Evolutionary conservation across 139 green algal species (phyloP).

Genomic region (Coccomyxa sp.): DNA sequence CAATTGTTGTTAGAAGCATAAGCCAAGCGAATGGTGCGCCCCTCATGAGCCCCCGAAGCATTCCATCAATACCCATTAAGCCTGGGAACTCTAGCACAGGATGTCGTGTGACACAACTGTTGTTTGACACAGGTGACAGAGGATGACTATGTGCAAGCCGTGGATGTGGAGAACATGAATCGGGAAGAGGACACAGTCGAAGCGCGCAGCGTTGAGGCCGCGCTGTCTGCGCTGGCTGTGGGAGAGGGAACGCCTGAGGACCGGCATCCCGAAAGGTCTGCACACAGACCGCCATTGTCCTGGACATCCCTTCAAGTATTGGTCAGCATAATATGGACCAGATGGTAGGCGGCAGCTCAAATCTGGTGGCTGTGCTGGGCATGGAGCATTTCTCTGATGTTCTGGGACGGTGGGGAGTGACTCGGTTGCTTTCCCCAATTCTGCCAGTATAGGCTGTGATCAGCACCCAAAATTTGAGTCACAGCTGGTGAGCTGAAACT

Average conservation of each 20-base stretch:
- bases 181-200: slow-evolving; percentile 11
- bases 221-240: slow-evolving; percentile 21
- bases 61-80: not conserved
- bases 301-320: no score
- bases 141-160: slow-evolving; percentile 28
- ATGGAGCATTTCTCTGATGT: no score
- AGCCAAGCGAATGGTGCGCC: slow-evolving; percentile 1
- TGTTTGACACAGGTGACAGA: slow-evolving; percentile 17
- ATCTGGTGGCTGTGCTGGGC: no score
- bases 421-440: no score
- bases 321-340: no score
- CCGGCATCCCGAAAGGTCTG: slow-evolving; percentile 20
- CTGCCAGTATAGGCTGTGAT: no score
- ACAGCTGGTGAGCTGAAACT: no score
- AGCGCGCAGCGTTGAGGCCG: slow-evolving; percentile 25
- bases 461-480: no score
- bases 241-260: slow-evolving; percentile 6
- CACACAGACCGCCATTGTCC: not conserved
- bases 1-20: not conserved
- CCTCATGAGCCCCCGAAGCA: not conserved
- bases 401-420: no score
- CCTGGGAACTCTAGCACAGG: no score
- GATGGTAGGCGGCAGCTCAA: no score
- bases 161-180: slow-evolving; percentile 35
- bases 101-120: no score